Conservation (phyloP, 2,329 filamentous ascomycete genomes). For the Nemania abortiva region DNA sequence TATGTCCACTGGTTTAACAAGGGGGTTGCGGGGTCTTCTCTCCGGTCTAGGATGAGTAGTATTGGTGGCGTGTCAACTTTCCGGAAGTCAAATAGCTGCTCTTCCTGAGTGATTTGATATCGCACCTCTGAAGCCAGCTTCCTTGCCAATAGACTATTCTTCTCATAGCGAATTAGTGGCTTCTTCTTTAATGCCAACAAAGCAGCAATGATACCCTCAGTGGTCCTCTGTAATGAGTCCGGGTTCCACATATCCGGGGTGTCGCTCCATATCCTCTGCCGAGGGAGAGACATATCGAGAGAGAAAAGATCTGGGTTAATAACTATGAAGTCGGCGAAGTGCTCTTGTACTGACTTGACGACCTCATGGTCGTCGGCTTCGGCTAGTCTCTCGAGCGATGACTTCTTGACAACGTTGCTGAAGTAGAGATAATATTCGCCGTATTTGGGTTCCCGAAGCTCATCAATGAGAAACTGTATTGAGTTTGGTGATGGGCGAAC, state of each 20-base stretch:
- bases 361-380: constrained; percentile 99
- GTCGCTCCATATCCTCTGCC: constrained; percentile 82
- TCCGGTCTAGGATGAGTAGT: constrained; percentile 86
- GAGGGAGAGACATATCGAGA: constrained; percentile 77
- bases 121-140: constrained; percentile 93
- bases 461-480: constrained; percentile 93
- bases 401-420: constrained; percentile 98
- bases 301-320: constrained; percentile 95
- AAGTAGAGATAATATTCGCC: constrained; percentile 98
- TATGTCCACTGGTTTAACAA: constrained; percentile 98
- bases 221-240: constrained; percentile 85
- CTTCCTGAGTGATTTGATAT: constrained; percentile 94
- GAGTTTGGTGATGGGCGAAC: constrained; percentile 92
- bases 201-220: constrained; percentile 87
- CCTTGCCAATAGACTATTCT: constrained; percentile 88
- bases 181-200: constrained; percentile 95
- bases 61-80: constrained; percentile 95
- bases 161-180: constrained; percentile 92
- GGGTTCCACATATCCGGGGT: constrained; percentile 90
- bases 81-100: constrained; percentile 95
- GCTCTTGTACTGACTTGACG: constrained; percentile 92
- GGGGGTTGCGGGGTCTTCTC: constrained; percentile 95
- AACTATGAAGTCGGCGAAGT: constrained; percentile 95
- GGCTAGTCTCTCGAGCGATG: constrained; percentile 89
- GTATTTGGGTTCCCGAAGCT: constrained; percentile 95